Conservation (phyloP, 192 early-diverging fungal genomes). For the Linnemannia elongata region DNA sequence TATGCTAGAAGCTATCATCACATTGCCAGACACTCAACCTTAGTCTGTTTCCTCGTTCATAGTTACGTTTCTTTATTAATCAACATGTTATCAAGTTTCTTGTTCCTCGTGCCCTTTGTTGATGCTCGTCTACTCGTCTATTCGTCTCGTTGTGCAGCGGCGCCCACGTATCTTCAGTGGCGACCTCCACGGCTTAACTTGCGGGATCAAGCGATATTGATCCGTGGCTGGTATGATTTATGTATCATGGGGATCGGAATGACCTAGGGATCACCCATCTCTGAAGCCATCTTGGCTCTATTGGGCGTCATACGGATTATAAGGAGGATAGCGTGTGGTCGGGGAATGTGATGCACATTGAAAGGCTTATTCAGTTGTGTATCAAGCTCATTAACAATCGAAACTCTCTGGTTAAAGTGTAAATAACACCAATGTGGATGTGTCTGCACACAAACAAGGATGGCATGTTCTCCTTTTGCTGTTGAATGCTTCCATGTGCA, state of each 20-base stretch:
- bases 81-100: neutral
- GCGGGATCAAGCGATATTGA: conserved; percentile 24
- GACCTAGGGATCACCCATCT: conserved; percentile 30
- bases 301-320: conserved; percentile 31
- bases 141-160: conserved; percentile 44
- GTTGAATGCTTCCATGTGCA: too few relatives aligned
- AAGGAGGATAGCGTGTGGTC: conserved; percentile 34
- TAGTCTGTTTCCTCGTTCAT: too few relatives aligned
- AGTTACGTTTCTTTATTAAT: too few relatives aligned
- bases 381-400: too few relatives aligned
- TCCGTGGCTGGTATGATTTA: conserved; percentile 43
- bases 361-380: neutral
- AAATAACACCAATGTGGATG: too few relatives aligned
- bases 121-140: conserved; percentile 33
- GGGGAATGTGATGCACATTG: conserved; percentile 27
- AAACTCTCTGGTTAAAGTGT: too few relatives aligned
- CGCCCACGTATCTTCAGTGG: conserved; percentile 41
- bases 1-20: neutral
- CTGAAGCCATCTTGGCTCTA: conserved; percentile 33
- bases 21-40: neutral
- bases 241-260: conserved; percentile 41
- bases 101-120: neutral
- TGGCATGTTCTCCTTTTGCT: too few relatives aligned
- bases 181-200: conserved; percentile 26
- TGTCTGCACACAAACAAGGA: too few relatives aligned